Evolutionary conservation across 2,329 filamentous ascomycete genomes (phyloP).

Genomic region (Raffaelea deltoideospora): DNA sequence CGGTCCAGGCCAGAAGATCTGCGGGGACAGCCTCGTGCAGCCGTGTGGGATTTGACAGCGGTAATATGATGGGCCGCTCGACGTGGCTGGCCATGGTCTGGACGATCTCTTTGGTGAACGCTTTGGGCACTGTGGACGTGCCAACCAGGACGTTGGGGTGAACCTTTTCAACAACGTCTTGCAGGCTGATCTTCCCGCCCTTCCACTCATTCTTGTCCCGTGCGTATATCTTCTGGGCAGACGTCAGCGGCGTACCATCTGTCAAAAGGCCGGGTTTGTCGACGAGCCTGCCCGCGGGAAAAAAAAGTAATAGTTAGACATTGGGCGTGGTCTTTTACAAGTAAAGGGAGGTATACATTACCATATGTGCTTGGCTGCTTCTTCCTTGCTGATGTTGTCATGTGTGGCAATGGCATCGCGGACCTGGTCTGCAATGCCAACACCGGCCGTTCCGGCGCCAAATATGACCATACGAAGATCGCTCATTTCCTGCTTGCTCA

Average conservation of each 20-base stretch:
- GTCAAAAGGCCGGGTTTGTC: constrained; percentile 70
- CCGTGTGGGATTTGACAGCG: constrained; percentile 71
- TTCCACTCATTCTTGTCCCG: constrained; percentile 50
- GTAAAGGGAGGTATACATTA: too few species aligned
- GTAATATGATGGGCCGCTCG: constrained; percentile 61
- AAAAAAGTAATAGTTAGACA: too few species aligned
- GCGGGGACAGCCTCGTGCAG: constrained; percentile 69
- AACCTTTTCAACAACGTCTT: constrained; percentile 52
- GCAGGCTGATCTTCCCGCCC: constrained; percentile 39
- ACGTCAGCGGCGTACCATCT: constrained; percentile 35
- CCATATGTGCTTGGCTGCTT: constrained; percentile 71
- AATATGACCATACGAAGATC: constrained; percentile 64
- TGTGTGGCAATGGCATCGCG: constrained; percentile 63
- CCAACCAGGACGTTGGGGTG: constrained; percentile 73
- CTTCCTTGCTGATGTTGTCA: constrained; percentile 49
- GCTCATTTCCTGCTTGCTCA: constrained; percentile 47
- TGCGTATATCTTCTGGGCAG: constrained; percentile 53
- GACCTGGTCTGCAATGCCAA: constrained; percentile 75
- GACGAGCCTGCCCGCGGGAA: constrained; percentile 63
- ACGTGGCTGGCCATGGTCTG: constrained; percentile 62
- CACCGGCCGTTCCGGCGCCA: constrained; percentile 68
- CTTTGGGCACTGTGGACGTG: constrained; percentile 61
- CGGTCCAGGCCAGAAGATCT: constrained; percentile 65
- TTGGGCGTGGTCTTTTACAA: too few species aligned
- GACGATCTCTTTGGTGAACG: constrained; percentile 63